Base-by-base conservation (phyloP, 2,329 filamentous ascomycete genomes). In the Exophiala oligosperma region DNA sequence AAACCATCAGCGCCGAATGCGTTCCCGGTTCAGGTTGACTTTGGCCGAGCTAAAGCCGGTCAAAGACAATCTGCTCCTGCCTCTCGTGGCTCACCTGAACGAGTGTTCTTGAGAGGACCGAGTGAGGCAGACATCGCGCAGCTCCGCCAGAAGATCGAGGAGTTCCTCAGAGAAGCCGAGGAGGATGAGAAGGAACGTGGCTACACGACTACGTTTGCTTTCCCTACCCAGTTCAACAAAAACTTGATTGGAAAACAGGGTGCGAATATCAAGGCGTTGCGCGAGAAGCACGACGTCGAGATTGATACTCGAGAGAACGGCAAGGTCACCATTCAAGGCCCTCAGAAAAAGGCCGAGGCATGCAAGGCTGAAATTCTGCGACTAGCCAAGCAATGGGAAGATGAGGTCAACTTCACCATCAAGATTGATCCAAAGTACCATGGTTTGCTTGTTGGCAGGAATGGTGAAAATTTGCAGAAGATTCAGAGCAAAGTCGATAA, bases 391-490 rank as follows among this genome's bases (percentile, higher is more conserved):
- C 90, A 90, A 71, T 84, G 96, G 68, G 92, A 95, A 53, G 94
- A 99, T 68, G 94, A 99, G 78, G 86, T 89, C 4, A 96, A 88
- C 1, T 88, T 96, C 73, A 79, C 85, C 11, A 81, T 99, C 55
- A 96, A 95, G 80, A 89, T 99, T 66, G 91, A 95, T 57, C 89
- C 93, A 55, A 91, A 96, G 76, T 97, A 89, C 75, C 94, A 99
- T 76, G 85, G 91, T 60, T 92, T 97, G 72, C 81, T 99, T 55
- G 99, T 99, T 67, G 94, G 94, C 49, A 84, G 90, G 21, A 88
- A 90, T 68, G 94, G 94, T 59, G 85, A 81, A 69, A 90, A 95
- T 71, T 93, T 99, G 70, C 94, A 94, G 77, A 88, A 90, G 65
- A 84, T 99, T 24, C 92, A 99, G 76, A 91, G 88, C 56, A 89